Evolutionary conservation across 2,329 filamentous ascomycete genomes (phyloP), one percentile per base, ranked within the genome.

Genomic region (Alternaria sp.): DNA sequence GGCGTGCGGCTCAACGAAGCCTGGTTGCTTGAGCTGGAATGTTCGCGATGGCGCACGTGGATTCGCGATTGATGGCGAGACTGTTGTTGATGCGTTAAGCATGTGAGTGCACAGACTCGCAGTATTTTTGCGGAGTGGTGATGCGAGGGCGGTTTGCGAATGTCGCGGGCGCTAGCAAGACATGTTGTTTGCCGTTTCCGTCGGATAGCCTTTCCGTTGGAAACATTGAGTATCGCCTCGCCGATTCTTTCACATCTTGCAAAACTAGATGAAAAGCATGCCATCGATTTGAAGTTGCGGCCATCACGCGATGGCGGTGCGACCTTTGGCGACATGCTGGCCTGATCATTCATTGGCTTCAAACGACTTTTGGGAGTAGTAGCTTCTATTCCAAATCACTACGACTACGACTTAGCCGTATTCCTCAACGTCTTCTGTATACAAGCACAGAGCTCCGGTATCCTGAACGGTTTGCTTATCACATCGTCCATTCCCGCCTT

Each of bases 391-490:
- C 15, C 25, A 23, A 23, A 25, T 23, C 49, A 4, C 49, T 18
- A 41, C 20, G 33, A 20, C 30, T 55, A 60, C 4, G 44, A 25
- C 9, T 30, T 47, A 33, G 51, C 41, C 25, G 55, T 49, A 30
- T 18, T 57, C n/a, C 58, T 55, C 6, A 71, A 53, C 20, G 65
- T 71, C 30, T 65, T 72, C 55, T 66, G 65, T 51, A 71, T 70
- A 58, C 70, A 72, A 28, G 59, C 54, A 41, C 58, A 65, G 5
- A 78, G 61, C 54, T 77, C 75, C 2, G 72, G 67, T 53, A 78
- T 73, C 30, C 71, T 68, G 74, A 94, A 94, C 2, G 92, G 92
- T 75, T 95, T 96, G 5, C 90, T 90, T 37, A 95, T 90, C 43
- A 94, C 88, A 78, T 76, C 67, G 37, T 78, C 77, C 75, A 79